Conservation (phyloP, 2,329 filamentous ascomycete genomes). For the Keithomyces neogunnii region DNA sequence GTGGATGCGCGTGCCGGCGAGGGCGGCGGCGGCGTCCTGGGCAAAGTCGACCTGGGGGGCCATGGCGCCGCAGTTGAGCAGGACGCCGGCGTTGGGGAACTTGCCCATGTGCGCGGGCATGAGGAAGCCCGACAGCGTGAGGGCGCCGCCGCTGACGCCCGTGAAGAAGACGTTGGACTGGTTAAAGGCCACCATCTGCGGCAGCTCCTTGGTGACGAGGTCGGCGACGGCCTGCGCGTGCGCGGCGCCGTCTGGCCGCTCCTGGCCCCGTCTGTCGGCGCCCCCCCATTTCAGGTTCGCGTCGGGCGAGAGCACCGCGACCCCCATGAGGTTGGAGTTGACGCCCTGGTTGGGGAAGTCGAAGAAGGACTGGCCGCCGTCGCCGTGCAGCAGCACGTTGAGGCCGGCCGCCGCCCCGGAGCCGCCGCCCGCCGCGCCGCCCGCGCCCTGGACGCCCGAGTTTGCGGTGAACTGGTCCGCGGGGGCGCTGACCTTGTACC, state of each 20-base stretch:
- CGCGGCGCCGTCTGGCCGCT: conserved; percentile 45
- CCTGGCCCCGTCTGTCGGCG: conserved; percentile 32
- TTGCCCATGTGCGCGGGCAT: conserved; percentile 46
- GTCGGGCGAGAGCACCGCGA: conserved; percentile 45
- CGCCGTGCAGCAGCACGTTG: conserved; percentile 51
- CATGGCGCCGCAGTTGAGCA: conserved; percentile 48
- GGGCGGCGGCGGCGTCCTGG: conserved; percentile 28
- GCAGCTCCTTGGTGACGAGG: conserved; percentile 39
- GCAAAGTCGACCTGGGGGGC: conserved; percentile 43
- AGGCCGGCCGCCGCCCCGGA: conserved; percentile 33
- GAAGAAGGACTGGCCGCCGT: conserved; percentile 51
- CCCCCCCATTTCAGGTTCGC: conserved; percentile 51
- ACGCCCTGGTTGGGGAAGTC: conserved; percentile 48
- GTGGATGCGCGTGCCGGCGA: conserved; percentile 41
- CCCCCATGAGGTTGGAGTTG: conserved; percentile 40
- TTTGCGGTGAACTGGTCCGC: conserved; percentile 42
- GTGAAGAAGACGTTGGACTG: conserved; percentile 45
- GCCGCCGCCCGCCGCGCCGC: conserved; percentile 15
- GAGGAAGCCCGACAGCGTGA: conserved; percentile 49
- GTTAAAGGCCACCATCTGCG: conserved; percentile 46
- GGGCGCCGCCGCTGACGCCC: conserved; percentile 45
- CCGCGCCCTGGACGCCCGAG: conserved; percentile 39
- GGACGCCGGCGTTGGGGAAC: conserved; percentile 39
- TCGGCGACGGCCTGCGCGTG: conserved; percentile 48
- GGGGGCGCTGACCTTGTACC: conserved; percentile 47